A percentile compares a stretch with the other conserved stretches of the same genome.
Evolutionary conservation across 2,329 filamentous ascomycete species (phyloP).

Genomic region (Incumbomyces delicatus): DNA sequence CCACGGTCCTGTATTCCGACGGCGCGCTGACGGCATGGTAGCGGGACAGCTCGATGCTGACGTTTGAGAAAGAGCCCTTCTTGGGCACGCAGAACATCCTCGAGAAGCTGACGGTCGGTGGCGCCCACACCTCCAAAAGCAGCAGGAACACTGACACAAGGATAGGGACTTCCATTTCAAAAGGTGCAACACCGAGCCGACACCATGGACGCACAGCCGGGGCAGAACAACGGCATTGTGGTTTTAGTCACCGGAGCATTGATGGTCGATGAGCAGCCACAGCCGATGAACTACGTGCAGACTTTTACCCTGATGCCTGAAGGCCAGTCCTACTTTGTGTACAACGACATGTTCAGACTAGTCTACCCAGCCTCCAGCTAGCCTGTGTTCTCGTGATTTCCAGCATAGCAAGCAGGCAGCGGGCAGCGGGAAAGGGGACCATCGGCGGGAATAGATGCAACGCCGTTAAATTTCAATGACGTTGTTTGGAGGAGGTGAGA

Average conservation of each 20-base stretch:
- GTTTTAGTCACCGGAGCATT: constrained; percentile 84
- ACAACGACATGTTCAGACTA: constrained; percentile 92
- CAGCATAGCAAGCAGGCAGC: not conserved
- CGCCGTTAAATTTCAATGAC: no score
- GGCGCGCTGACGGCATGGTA: constrained; percentile 30
- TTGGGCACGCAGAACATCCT: constrained; percentile 58
- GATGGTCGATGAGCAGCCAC: constrained; percentile 73
- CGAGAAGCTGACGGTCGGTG: constrained; percentile 68
- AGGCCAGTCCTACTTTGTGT: constrained; percentile 67
- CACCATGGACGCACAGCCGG: constrained; percentile 76
- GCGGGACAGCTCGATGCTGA: constrained; percentile 82
- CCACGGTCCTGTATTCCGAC: not conserved
- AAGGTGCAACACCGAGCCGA: constrained; percentile 69
- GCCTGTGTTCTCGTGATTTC: not conserved
- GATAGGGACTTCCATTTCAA: constrained; percentile 65
- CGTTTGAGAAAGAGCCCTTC: constrained; percentile 66
- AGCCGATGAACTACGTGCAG: constrained; percentile 86
- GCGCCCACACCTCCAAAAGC: not conserved
- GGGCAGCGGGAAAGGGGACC: not conserved
- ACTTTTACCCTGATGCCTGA: constrained; percentile 74
- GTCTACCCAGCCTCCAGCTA: constrained; percentile 44
- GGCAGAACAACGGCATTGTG: constrained; percentile 56
- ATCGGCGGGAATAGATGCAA: not conserved
- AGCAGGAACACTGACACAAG: constrained; percentile 6
- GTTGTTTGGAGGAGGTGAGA: no score